Percentiles rank a stretch among this genome's conserved stretches.
phyloP scores from a whole-genome alignment of 805 yeast species.

The Saccharomycopsis sp. region DNA sequence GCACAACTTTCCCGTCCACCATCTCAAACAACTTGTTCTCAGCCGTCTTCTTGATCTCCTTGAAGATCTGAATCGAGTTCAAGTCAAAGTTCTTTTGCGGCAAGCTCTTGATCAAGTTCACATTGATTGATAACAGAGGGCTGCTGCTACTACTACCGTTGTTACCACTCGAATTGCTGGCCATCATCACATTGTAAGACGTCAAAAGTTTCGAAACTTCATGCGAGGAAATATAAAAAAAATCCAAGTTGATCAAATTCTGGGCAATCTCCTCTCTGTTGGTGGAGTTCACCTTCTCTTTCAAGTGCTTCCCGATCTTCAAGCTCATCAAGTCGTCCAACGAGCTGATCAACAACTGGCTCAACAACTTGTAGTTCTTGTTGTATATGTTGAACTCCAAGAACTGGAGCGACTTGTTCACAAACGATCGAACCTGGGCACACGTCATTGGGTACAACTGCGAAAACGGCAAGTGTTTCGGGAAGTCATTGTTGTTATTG shows the following conservation, averaged over 20 bases:
- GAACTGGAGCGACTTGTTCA: conserved; percentile 57
- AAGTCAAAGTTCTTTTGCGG: conserved; percentile 32
- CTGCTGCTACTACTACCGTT: conserved; percentile 27
- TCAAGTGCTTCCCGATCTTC: conserved; percentile 56
- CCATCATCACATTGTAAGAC: conserved; percentile 25
- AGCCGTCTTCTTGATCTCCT: conserved; percentile 54
- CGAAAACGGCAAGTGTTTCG: conserved; percentile 76
- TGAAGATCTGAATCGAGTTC: conserved; percentile 47
- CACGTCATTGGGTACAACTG: conserved; percentile 83
- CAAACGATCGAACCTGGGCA: conserved; percentile 56
- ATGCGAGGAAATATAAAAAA: conserved; percentile 65
- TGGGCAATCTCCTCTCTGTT: conserved; percentile 89
- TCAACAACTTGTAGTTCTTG: conserved; percentile 50
- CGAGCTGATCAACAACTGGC: conserved; percentile 47
- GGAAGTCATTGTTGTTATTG: conserved; percentile 30
- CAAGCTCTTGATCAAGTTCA: conserved; percentile 29
- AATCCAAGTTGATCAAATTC: conserved; percentile 79
- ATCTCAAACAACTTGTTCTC: conserved; percentile 74
- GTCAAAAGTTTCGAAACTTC: conserved; percentile 45
- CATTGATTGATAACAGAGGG: conserved; percentile 28
- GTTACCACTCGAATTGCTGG: conserved; percentile 23
- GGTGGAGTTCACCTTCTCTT: conserved; percentile 52
- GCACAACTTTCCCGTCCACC: conserved; percentile 73
- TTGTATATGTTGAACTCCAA: conserved; percentile 55
- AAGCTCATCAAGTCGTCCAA: conserved; percentile 63